These are phyloP conservation scores for Pythium rhizo-oryzae DNA, from an alignment of 352 stramenopile species.

Conservation along the genomic window DNA sequence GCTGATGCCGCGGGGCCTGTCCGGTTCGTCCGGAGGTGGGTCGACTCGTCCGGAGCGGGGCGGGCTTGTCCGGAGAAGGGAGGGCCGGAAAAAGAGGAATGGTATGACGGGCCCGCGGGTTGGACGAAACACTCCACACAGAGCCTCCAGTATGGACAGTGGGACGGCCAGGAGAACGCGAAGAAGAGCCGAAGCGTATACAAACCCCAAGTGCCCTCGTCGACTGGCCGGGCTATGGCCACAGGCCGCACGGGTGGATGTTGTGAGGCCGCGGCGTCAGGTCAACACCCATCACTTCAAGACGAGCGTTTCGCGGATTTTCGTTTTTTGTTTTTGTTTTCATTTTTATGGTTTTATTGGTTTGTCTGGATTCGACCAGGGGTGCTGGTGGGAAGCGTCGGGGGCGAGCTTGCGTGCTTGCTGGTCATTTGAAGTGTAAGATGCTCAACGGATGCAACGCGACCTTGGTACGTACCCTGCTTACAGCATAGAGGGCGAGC, in stretches of 20 bases:
- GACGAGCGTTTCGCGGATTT: conserved; percentile 8
- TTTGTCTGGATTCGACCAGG: too few species aligned
- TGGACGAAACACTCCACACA: conserved; percentile 8
- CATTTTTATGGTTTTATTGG: neutral
- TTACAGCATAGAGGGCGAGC: too few species aligned
- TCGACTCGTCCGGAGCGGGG: neutral
- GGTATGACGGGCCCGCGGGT: neutral
- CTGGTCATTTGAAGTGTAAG: too few species aligned
- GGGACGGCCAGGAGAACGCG: neutral
- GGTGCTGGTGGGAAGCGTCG: too few species aligned
- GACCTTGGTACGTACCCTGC: neutral
- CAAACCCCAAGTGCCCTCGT: neutral
- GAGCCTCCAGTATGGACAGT: conserved; percentile 1
- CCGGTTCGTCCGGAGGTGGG: neutral
- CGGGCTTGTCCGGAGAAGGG: neutral
- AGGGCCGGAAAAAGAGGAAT: neutral
- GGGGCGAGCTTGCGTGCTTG: neutral
- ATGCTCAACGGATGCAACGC: too few species aligned
- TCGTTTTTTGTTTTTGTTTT: neutral
- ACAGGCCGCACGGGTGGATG: conserved; percentile 14
- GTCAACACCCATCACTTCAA: conserved; percentile 26
- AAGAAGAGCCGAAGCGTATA: conserved; percentile 2
- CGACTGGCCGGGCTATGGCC: conserved; percentile 6
- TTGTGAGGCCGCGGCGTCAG: conserved; percentile 23
- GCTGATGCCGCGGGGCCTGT: conserved; percentile 10